Evolutionary conservation across 352 stramenopile species (phyloP).

Genomic region (Pythium aquatile): DNA sequence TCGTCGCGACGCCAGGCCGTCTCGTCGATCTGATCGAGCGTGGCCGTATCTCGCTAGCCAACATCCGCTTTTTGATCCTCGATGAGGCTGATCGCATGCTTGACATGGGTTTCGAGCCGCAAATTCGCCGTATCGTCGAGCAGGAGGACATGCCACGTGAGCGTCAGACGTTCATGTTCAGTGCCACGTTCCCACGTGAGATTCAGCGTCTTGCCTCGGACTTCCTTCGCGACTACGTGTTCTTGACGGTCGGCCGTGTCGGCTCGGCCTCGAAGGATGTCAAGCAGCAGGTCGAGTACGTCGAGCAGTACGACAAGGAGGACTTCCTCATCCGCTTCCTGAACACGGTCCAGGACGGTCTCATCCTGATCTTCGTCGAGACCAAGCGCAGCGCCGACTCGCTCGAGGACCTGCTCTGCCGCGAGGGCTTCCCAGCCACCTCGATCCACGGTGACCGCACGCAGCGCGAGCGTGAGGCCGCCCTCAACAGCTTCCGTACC

Average conservation of each 20-base stretch:
- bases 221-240: constrained; percentile 99
- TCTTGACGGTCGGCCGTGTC: constrained; percentile 98
- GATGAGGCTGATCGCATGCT: constrained; percentile 99
- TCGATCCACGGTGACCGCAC: constrained; percentile 98
- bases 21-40: constrained; percentile 97
- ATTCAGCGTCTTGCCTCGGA: constrained; percentile 96
- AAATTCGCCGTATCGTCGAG: constrained; percentile 99
- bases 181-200: constrained; percentile 97
- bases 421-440: constrained; percentile 88
- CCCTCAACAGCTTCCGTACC: constrained; percentile 92
- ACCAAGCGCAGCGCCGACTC: constrained; percentile 97
- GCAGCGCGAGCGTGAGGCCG: constrained; percentile 93
- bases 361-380: constrained; percentile 98
- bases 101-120: constrained; percentile 99
- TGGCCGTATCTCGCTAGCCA: constrained; percentile 87
- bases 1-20: constrained; percentile 97
- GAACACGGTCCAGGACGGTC: constrained; percentile 86
- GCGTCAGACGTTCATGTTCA: constrained; percentile 99
- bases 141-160: constrained; percentile 96
- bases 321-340: constrained; percentile 96
- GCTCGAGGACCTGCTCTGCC: constrained; percentile 95
- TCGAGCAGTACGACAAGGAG: constrained; percentile 97
- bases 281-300: constrained; percentile 96
- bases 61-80: constrained; percentile 95
- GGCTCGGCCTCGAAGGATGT: constrained; percentile 98